Evolutionary conservation across 169 alveolate genomes (phyloP).

Genomic region (Cyclospora cayetanensis): DNA sequence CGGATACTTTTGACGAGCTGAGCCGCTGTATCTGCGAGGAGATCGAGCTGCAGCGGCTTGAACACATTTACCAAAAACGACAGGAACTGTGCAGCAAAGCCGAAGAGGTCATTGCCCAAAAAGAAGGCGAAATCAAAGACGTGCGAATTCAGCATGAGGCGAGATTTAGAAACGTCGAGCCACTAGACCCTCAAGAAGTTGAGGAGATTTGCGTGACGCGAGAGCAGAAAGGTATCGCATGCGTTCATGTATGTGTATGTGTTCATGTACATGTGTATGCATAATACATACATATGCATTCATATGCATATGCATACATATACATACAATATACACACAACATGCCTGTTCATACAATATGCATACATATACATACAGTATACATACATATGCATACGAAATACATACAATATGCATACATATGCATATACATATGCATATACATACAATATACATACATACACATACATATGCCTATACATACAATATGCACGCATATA

Average conservation of each 20-base stretch:
- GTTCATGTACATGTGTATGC: too few relatives aligned
- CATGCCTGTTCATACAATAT: too few relatives aligned
- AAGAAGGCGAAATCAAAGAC: conserved; percentile 41
- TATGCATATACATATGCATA: too few relatives aligned
- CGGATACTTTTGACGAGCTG: conserved; percentile 19
- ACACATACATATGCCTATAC: too few relatives aligned
- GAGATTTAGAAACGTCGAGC: background rate
- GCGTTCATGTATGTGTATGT: background rate
- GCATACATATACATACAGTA: too few relatives aligned
- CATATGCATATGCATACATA: too few relatives aligned
- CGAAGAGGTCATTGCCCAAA: background rate
- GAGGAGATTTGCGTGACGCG: background rate
- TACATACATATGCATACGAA: too few relatives aligned
- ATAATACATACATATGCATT: too few relatives aligned
- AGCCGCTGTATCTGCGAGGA: conserved; percentile 44
- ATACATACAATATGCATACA: too few relatives aligned
- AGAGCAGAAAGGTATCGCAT: conserved; percentile 22
- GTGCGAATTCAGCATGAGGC: conserved; percentile 3
- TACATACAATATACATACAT: too few relatives aligned
- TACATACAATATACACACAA: too few relatives aligned
- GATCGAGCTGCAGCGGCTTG: conserved; percentile 51
- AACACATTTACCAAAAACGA: background rate
- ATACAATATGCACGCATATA: too few relatives aligned
- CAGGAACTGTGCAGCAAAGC: background rate
- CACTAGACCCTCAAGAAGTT: conserved; percentile 8